Base-by-base conservation (phyloP, 805 yeast species). In the Saturnispora sekii region DNA sequence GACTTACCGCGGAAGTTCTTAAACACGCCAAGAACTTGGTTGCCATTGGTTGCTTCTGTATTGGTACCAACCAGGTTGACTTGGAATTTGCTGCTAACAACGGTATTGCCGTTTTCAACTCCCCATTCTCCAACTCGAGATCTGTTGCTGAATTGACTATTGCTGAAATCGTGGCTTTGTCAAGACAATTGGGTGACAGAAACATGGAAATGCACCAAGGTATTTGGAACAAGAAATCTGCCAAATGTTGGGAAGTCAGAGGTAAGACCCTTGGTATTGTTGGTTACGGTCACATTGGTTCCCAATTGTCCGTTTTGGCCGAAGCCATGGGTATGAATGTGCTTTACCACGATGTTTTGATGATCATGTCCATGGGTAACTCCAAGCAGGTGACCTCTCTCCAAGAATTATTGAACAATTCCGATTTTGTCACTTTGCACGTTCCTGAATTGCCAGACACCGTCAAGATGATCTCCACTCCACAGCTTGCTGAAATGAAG, bases 311-410 rank as follows among this genome's bases (percentile, higher is more conserved):
- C 8, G 98, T 93, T 10, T 71, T 93, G 57, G 97, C 98, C 41
- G 98, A 93, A 73, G 78, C 97, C 38, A 79, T 93, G 80, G 98
- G 98, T 69, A 82, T 93, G 96, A 84, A 84, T 55, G 97, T 93
- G 44, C 69, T 90, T 50, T 93, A 90, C 73, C 87, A 88, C 66
- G 98, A 93, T 66, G 84, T 86, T 35, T 61, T 76, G 45, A 88
- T 89, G 76, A 87, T 93, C 64, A 93, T 93, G 98, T 74, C 96
- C 26, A 73, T 93, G 63, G 98, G 98, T 71, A 90, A 87, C 64
- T 94, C 98, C 50, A 84, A 81, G 64, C 98, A 93, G 72, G 96
- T 88, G 44, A 66, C 79, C 26, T 75, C 95, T 33, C 74, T 93
- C 55, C 81, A 85, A 58, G 96, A 88, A 61, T 75, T 93, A 57